These are phyloP conservation scores for Suillus sp. DNA, from an alignment of 768 basidiomycete genomes.

Conservation along the genomic window DNA sequence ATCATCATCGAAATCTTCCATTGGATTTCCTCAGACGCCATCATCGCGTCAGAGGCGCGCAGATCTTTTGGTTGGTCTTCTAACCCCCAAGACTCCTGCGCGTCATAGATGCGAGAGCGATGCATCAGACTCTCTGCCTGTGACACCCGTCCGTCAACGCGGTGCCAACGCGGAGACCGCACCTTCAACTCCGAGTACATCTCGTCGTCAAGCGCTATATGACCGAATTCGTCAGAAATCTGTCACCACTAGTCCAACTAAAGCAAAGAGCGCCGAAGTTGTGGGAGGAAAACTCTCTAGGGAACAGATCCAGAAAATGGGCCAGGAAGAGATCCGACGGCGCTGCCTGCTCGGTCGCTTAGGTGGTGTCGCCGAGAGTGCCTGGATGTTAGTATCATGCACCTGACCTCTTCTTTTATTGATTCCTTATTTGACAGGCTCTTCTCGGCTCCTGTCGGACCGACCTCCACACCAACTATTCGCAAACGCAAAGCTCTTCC, in stretches of 20 bases:
- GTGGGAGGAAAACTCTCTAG: constrained; percentile 53
- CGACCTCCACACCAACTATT: constrained; percentile 52
- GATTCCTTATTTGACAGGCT: constrained; percentile 45
- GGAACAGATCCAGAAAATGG: constrained; percentile 68
- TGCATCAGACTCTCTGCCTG: constrained; percentile 45
- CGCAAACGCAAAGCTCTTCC: constrained; percentile 77
- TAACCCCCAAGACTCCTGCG: constrained; percentile 40
- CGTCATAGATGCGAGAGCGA: constrained; percentile 49
- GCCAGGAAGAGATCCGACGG: constrained; percentile 78
- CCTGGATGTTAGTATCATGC: constrained; percentile 71
- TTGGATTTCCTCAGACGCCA: constrained; percentile 67
- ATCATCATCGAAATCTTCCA: constrained; percentile 49
- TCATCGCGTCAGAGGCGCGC: constrained; percentile 45
- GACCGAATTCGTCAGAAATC: constrained; percentile 80
- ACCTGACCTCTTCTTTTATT: neutral
- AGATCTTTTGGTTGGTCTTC: constrained; percentile 38
- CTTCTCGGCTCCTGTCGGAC: constrained; percentile 64
- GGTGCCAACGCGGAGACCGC: constrained; percentile 56
- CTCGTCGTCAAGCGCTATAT: constrained; percentile 77
- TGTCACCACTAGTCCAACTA: constrained; percentile 66
- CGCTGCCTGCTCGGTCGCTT: constrained; percentile 78
- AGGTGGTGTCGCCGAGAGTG: constrained; percentile 79
- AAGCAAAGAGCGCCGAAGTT: constrained; percentile 44
- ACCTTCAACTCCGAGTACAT: constrained; percentile 70
- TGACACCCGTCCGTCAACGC: constrained; percentile 67